A percentile compares a stretch with the other conserved stretches of the same genome.
phyloP scores from a whole-genome alignment of 192 early-diverging fungal species.

The Chytriomyces sp. region DNA sequence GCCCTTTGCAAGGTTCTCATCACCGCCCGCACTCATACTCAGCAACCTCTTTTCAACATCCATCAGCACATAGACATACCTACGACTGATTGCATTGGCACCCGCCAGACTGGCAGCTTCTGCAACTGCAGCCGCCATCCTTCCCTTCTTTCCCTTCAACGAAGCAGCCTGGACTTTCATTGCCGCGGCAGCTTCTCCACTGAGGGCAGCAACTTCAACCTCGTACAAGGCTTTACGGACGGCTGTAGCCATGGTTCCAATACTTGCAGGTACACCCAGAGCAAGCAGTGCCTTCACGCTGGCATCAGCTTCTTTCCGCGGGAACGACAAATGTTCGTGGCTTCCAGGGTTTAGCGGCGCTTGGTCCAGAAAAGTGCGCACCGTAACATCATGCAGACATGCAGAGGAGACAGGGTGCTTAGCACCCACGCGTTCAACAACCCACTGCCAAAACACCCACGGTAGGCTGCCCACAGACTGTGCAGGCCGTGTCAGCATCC shows the following conservation, averaged over 20 bases:
- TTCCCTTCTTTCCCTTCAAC: conserved; percentile 23
- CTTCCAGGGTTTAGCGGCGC: conserved; percentile 35
- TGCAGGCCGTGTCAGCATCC: conserved; percentile 33
- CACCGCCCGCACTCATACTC: not conserved
- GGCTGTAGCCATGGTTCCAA: conserved; percentile 20
- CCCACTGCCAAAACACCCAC: conserved; percentile 40
- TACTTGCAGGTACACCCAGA: conserved; percentile 12
- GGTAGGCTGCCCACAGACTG: conserved; percentile 27
- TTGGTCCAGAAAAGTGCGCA: conserved; percentile 20
- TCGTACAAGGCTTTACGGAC: conserved; percentile 26
- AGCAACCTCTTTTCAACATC: conserved; percentile 32
- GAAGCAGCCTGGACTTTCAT: conserved; percentile 26
- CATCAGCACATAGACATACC: conserved; percentile 31
- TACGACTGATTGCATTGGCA: conserved; percentile 29
- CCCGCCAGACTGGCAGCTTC: conserved; percentile 21
- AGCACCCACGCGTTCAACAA: conserved; percentile 25
- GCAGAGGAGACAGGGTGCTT: conserved; percentile 30
- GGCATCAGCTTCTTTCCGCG: conserved; percentile 36
- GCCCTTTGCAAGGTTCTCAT: not conserved
- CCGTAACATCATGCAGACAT: conserved; percentile 30
- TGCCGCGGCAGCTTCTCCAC: conserved; percentile 27
- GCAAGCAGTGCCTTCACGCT: conserved; percentile 32
- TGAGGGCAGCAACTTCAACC: conserved; percentile 28
- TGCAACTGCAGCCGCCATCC: conserved; percentile 21
- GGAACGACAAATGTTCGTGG: conserved; percentile 22